Evolutionary conservation across 176 grass and related monocot species (phyloP).

Genomic region (Bonia amplexicaulis): DNA sequence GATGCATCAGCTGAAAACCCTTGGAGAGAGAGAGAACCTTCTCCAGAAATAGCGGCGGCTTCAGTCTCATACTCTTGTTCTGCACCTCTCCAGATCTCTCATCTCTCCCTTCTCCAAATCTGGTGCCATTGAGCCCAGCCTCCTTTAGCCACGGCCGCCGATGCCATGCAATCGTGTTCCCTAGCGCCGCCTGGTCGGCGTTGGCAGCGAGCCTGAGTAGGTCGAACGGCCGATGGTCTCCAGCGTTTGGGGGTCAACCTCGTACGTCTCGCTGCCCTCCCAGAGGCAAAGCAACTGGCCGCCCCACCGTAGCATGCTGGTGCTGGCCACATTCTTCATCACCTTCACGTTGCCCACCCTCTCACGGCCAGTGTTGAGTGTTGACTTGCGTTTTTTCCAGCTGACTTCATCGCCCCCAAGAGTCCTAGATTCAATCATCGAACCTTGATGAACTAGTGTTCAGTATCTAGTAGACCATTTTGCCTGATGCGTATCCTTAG

Average conservation of each 20-base stretch:
- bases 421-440: too few species aligned
- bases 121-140: slow-evolving; percentile 28
- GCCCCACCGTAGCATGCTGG: slow-evolving; percentile 69
- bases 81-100: too few species aligned
- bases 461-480: too few species aligned
- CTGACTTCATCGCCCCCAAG: too few species aligned
- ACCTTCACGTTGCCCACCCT: slow-evolving; percentile 86
- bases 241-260: slow-evolving; percentile 55
- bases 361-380: not conserved
- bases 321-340: slow-evolving; percentile 99
- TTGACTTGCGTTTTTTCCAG: too few species aligned
- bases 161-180: not conserved
- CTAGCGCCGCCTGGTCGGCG: not conserved
- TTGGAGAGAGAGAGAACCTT: too few species aligned
- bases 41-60: too few species aligned
- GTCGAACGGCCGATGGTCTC: slow-evolving; percentile 61
- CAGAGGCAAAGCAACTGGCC: slow-evolving; percentile 76
- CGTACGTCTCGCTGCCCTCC: slow-evolving; percentile 86
- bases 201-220: slow-evolving; percentile 7
- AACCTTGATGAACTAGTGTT: too few species aligned
- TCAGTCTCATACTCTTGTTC: too few species aligned
- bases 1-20: too few species aligned
- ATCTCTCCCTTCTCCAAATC: too few species aligned
- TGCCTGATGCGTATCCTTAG: too few species aligned
- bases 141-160: slow-evolving; percentile 32